phyloP scores from a whole-genome alignment of 1,284 basidiomycete genomes.

The Microbotryum scabiosae region DNA sequence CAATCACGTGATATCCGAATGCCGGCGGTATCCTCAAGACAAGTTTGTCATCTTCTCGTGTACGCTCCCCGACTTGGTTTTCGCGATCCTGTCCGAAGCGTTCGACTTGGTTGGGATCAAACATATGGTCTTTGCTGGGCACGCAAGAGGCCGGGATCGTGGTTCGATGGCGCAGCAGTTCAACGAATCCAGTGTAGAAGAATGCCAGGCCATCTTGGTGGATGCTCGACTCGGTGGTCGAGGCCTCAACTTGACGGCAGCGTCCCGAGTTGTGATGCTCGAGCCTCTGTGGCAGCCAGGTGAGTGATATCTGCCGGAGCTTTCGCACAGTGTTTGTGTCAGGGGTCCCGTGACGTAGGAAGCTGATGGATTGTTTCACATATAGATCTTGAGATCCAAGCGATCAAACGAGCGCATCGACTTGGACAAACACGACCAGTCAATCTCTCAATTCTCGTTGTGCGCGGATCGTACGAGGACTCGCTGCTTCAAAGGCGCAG shows the following conservation, averaged over 20 bases:
- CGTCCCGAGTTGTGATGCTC: conserved; percentile 19
- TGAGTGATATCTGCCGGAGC: not conserved
- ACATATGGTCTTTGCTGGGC: conserved; percentile 25
- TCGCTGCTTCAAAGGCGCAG: conserved; percentile 11
- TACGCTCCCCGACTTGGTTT: conserved; percentile 18
- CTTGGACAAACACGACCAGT: conserved; percentile 26
- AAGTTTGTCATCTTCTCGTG: conserved; percentile 30
- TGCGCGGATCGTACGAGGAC: conserved; percentile 18
- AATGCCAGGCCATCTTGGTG: conserved; percentile 24
- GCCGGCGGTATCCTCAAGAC: conserved; percentile 15
- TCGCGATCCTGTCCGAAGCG: conserved; percentile 26
- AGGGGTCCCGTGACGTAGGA: not conserved
- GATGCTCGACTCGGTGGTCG: conserved; percentile 26
- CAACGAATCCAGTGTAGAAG: conserved; percentile 13
- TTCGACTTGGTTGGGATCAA: conserved; percentile 26
- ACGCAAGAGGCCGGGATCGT: conserved; percentile 13
- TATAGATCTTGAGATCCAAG: conserved; percentile 24
- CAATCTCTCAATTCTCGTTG: conserved; percentile 21
- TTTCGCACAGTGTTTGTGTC: no score
- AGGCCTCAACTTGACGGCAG: conserved; percentile 19
- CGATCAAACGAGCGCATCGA: conserved; percentile 25
- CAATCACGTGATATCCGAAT: conserved; percentile 22
- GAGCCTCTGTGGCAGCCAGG: conserved; percentile 26
- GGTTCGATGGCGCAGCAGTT: conserved; percentile 18
- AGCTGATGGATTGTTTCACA: not conserved